These are phyloP conservation scores for Eucalyptus virginea DNA, from an alignment of 345 rosid species.

Conservation along the genomic window DNA sequence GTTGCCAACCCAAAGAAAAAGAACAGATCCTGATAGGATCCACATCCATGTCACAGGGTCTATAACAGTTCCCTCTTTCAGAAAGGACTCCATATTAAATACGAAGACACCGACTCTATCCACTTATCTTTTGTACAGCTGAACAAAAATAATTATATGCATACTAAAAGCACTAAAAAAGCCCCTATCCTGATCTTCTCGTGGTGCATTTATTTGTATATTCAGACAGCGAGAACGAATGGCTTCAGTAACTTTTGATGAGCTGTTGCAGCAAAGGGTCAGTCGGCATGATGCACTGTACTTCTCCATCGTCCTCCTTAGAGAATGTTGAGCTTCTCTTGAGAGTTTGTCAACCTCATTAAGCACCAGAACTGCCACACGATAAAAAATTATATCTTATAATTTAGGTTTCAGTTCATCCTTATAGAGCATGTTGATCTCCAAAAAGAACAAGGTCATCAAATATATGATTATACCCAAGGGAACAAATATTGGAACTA, in stretches of 20 bases:
- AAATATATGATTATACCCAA: not conserved
- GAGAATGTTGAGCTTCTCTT: constrained; percentile 98
- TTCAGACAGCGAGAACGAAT: constrained; percentile 94
- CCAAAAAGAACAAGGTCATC: not conserved
- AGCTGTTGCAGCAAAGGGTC: constrained; percentile 90
- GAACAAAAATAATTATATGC: not conserved
- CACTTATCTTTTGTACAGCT: not conserved
- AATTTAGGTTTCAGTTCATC: not conserved
- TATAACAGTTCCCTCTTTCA: not conserved
- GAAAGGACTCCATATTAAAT: not conserved
- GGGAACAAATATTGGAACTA: not conserved
- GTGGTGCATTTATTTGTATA: constrained; percentile 73
- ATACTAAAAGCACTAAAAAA: constrained; percentile 2
- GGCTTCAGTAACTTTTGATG: constrained; percentile 93
- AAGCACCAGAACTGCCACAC: constrained; percentile 61
- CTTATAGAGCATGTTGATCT: not conserved
- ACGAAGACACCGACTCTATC: not conserved
- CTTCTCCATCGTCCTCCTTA: constrained; percentile 98
- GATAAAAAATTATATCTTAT: not conserved
- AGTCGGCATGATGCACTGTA: constrained; percentile 85
- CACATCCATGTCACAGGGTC: not conserved
- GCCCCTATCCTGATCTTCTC: constrained; percentile 63
- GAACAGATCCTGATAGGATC: not conserved
- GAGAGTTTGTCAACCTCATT: constrained; percentile 99
- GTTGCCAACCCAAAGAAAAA: not conserved